phyloP scores from a whole-genome alignment of 345 rosid genomes.

The Eucalyptus curtisii region DNA sequence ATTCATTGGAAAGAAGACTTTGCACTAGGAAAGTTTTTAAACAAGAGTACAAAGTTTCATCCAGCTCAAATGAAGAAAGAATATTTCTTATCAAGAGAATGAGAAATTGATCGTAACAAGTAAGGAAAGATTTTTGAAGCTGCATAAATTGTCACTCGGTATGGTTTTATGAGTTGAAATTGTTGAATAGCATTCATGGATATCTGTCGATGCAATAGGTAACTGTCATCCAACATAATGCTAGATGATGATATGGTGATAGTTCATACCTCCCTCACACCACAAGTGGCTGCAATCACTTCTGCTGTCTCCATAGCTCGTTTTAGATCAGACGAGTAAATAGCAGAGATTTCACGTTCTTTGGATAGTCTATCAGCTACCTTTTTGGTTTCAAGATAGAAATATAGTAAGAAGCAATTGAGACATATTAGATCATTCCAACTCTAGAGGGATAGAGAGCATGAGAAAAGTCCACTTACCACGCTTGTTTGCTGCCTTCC shows the following conservation, averaged over 20 bases:
- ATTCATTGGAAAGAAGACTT: not conserved
- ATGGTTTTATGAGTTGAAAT: not conserved
- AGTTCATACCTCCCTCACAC: not conserved
- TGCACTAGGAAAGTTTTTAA: not conserved
- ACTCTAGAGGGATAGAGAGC: not conserved
- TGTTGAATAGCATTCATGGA: not conserved
- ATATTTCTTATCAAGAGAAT: not conserved
- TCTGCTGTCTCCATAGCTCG: not conserved
- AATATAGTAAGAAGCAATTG: not conserved
- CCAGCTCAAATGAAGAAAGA: not conserved
- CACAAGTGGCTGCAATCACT: not conserved
- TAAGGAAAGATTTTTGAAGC: not conserved
- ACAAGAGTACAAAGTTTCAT: not conserved
- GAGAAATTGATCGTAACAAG: not conserved
- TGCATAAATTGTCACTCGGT: not conserved
- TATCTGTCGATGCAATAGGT: not conserved
- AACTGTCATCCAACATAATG: not conserved
- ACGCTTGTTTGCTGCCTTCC: slow-evolving; percentile 1
- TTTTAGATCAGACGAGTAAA: not conserved
- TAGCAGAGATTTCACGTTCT: not conserved
- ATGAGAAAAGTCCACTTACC: not conserved
- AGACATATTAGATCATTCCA: not conserved
- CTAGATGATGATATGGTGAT: not conserved
- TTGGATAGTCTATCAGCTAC: not conserved
- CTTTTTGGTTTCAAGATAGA: not conserved